Evolutionary conservation across 257 asterid genomes (phyloP).

Genomic region (Solanum dulcamara): DNA sequence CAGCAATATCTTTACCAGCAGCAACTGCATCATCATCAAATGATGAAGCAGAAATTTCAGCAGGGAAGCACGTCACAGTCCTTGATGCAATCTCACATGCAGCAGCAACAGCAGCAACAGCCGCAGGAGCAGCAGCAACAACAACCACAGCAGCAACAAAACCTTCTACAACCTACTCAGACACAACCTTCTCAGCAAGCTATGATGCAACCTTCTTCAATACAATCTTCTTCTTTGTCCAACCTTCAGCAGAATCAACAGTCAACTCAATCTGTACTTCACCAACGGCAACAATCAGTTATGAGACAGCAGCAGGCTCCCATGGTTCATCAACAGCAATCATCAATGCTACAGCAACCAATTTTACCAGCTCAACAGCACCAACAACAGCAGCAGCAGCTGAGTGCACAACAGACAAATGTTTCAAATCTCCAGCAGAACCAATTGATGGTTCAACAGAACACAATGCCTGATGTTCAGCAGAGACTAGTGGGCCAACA

Average conservation of each 20-base stretch:
- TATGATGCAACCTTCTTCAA: constrained; percentile 64
- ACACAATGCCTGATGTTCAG: constrained; percentile 53
- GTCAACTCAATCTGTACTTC: constrained; percentile 63
- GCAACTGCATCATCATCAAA: constrained; percentile 67
- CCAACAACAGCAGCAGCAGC: constrained; percentile 39
- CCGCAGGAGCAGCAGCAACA: constrained; percentile 35
- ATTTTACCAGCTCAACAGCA: constrained; percentile 54
- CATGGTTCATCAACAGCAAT: constrained; percentile 34
- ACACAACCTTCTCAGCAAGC: constrained; percentile 81
- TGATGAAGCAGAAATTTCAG: constrained; percentile 63
- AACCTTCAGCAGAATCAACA: constrained; percentile 72
- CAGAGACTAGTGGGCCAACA: constrained; percentile 82
- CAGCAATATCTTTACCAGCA: constrained; percentile 68
- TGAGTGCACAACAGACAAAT: constrained; percentile 57
- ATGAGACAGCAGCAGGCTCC: constrained; percentile 68
- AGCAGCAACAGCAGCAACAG: constrained; percentile 37
- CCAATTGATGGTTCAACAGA: constrained; percentile 68
- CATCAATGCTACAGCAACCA: constrained; percentile 47
- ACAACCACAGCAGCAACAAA: constrained; percentile 51
- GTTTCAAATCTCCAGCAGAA: constrained; percentile 60
- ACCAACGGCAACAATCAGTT: constrained; percentile 76
- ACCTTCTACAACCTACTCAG: constrained; percentile 56
- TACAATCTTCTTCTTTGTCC: constrained; percentile 62
- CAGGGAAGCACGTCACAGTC: constrained; percentile 60
- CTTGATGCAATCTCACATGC: constrained; percentile 61